Base-by-base conservation (phyloP, 306 rosid genomes). In the Vachellia pachyceras region DNA sequence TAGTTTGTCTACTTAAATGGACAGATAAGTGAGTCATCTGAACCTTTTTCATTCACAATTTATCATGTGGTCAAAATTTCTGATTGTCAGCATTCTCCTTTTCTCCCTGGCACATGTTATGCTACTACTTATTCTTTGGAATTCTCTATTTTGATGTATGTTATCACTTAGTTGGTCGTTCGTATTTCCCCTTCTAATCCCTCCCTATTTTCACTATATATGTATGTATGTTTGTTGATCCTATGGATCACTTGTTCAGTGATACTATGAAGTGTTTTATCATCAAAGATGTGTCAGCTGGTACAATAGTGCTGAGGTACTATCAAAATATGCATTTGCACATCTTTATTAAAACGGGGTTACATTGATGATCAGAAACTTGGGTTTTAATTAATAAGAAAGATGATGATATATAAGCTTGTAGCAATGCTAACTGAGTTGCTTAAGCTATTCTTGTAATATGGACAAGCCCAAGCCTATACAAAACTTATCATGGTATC, bases 1-100 rank as follows among this genome's bases (percentile, higher is more conserved):
- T 76, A 71, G 72, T 65, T 77, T 54, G 79, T 23, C 68, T 80
- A 76, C 67, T 76, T 77, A 4, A 64, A 64, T 12, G 58, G 23
- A 54, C 50, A 17, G 58, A 42, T 76, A 71, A 52, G 50, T 55
- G 33, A 58, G 80, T 70, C 9, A 39, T 74, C 64, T 69, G 36
- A 52, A 79, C 13, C 39, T 39, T 58, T 17, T 17, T 69, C 22
- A 61, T 60, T 61, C 75, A 39, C 77, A 47, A 33, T 50, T 50
- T 71, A 49, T 45, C 23, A 12, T 47, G 41, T 64, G 80, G 60
- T 64, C 35, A 39, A 41, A 9, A 20, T 40, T 39, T n/a, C 45
- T 15, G 20, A 25, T 36, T 36, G 23, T 65, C 45, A 29, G 42
- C 3, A 36, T 8, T 7, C 6, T 65, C 13, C 39, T 65, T 65